A percentile compares a stretch with the other conserved stretches of the same genome.
Conservation (phyloP, 176 grass and related monocot species). For the Oryza meyeriana region DNA sequence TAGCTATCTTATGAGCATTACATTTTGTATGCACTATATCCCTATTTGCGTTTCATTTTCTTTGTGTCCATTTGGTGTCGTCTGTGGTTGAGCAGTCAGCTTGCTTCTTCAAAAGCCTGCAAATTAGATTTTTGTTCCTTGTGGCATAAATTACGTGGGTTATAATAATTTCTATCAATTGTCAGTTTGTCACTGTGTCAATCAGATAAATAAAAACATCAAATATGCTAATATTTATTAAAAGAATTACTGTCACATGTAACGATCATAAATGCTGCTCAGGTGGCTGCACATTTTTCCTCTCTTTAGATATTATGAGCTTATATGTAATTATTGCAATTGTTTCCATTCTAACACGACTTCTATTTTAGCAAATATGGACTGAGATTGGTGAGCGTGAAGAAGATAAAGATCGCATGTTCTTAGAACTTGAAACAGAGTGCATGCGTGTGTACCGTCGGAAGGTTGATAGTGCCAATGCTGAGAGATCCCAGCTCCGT, state of each 20-base stretch:
- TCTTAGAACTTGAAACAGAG: slow-evolving; percentile 85
- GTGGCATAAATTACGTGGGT: background rate
- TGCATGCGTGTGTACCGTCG: slow-evolving; percentile 82
- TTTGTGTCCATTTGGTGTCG: background rate
- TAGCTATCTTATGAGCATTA: background rate
- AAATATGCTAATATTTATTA: background rate
- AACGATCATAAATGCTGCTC: background rate
- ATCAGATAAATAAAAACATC: background rate
- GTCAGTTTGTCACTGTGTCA: background rate
- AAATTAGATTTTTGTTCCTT: slow-evolving; percentile 2
- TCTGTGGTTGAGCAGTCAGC: background rate
- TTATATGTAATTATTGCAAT: background rate
- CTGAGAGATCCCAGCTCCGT: slow-evolving; percentile 58
- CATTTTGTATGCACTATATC: slow-evolving; percentile 3
- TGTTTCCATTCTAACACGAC: slow-evolving; percentile 12
- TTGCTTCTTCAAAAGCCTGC: slow-evolving; percentile 22
- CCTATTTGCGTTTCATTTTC: background rate
- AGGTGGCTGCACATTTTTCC: background rate
- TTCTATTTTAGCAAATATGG: slow-evolving; percentile 73
- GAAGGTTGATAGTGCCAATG: slow-evolving; percentile 77
- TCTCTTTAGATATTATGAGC: slow-evolving; percentile 5
- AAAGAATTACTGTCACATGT: background rate
- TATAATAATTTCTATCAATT: background rate
- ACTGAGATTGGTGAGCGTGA: slow-evolving; percentile 87
- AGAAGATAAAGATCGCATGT: slow-evolving; percentile 85